These are phyloP conservation scores for Rhizophlyctis rosea DNA, from an alignment of 192 early-diverging fungal species.

Conservation along the genomic window DNA sequence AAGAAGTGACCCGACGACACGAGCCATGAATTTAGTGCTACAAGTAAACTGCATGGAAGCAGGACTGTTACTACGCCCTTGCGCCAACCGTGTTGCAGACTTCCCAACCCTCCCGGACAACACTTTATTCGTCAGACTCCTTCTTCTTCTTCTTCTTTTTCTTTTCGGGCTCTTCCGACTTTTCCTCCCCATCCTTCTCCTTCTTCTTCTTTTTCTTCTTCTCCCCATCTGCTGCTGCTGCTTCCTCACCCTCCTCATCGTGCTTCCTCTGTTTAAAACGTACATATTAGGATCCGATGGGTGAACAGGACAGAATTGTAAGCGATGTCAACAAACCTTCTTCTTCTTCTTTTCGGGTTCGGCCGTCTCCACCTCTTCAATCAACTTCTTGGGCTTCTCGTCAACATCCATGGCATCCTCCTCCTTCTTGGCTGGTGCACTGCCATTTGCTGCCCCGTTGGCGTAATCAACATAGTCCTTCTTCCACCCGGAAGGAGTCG, in stretches of 20 bases:
- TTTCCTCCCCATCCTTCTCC: constrained; percentile 35
- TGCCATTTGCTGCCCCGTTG: constrained; percentile 18
- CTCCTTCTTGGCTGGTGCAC: constrained; percentile 3
- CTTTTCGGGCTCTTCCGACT: constrained; percentile 23
- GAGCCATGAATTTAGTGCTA: too few species aligned
- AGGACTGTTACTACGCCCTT: too few species aligned
- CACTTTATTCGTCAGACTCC: too few species aligned
- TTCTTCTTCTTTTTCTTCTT: constrained; percentile 37
- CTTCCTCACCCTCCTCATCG: constrained; percentile 10
- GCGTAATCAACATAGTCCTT: constrained; percentile 52
- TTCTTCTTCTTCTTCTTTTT: constrained; percentile 42
- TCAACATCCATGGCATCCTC: constrained; percentile 15
- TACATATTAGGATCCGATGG: not conserved
- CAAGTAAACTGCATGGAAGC: too few species aligned
- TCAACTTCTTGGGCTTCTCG: constrained; percentile 26
- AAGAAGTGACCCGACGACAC: too few species aligned
- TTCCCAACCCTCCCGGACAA: too few species aligned
- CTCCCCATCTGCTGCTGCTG: not conserved
- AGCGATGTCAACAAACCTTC: constrained; percentile 3
- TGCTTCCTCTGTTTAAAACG: not conserved
- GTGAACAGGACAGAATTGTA: not conserved
- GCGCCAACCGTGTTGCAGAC: too few species aligned
- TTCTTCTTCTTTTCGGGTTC: not conserved
- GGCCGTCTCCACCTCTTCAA: constrained; percentile 34
- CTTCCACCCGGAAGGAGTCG: constrained; percentile 80